Conservation (phyloP, 1,139 yeast genomes). For the Pneumocystis murina region DNA sequence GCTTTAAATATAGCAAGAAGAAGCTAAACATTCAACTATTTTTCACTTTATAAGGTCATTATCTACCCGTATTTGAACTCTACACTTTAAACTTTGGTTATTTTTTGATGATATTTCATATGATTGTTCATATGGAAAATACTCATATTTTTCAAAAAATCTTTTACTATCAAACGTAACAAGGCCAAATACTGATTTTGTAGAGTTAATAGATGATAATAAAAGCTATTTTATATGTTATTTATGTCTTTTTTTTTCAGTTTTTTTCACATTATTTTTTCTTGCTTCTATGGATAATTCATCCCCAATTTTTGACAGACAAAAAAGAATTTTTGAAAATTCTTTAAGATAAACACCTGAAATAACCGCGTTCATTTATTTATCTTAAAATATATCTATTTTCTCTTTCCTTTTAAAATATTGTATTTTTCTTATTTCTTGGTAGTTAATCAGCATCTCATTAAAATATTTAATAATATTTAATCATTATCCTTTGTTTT, state of each 20-base stretch:
- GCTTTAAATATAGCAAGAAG: conserved; percentile 15
- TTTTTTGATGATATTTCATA: background rate
- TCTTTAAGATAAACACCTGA: background rate
- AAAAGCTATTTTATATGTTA: conserved; percentile 6
- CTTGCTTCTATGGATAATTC: conserved; percentile 13
- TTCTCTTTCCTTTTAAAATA: no score
- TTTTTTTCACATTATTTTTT: conserved; percentile 7
- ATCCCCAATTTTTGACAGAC: conserved; percentile 10
- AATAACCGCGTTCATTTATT: background rate
- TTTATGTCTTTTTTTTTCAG: background rate
- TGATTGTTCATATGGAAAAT: conserved; percentile 5
- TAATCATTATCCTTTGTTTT: no score
- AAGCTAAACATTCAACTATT: conserved; percentile 4
- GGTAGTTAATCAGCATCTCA: no score
- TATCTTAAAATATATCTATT: background rate
- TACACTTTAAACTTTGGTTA: conserved; percentile 6
- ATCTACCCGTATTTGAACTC: conserved; percentile 10
- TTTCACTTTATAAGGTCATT: background rate
- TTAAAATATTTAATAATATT: no score
- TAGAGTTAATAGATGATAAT: conserved; percentile 11
- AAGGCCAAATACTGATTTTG: conserved; percentile 14
- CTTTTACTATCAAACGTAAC: conserved; percentile 8
- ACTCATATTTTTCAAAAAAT: conserved; percentile 10
- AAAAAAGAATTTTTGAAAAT: conserved; percentile 9
- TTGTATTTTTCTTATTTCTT: no score